These are phyloP conservation scores for Salicornia ramosissima DNA, from an alignment of 148 eudicot species.

Conservation along the genomic window DNA sequence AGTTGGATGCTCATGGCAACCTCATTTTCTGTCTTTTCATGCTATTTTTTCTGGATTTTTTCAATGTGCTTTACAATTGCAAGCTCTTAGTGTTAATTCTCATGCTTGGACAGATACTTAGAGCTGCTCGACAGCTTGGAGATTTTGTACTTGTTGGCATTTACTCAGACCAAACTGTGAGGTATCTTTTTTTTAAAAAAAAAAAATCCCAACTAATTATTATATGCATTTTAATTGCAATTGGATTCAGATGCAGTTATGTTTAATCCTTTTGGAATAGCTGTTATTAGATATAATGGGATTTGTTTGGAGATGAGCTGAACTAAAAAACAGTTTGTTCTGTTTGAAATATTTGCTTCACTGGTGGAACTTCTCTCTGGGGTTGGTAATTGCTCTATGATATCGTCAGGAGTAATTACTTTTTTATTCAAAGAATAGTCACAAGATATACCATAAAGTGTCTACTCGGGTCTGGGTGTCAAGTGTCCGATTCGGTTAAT, in stretches of 20 bases:
- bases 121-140: conserved; percentile 80
- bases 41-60: neutral
- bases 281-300: neutral
- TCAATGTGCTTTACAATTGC: conserved; percentile 2
- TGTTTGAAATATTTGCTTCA: neutral
- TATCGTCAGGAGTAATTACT: too few species aligned
- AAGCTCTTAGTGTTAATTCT: conserved; percentile 15
- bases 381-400: neutral
- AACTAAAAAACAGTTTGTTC: neutral
- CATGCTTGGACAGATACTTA: conserved; percentile 57
- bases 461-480: too few species aligned
- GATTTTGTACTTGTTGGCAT: conserved; percentile 95
- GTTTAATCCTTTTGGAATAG: neutral
- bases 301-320: neutral
- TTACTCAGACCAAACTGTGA: conserved; percentile 68
- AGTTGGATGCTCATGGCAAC: conserved; percentile 2
- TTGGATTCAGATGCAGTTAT: neutral
- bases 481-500: too few species aligned
- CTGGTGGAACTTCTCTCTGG: neutral
- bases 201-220: neutral
- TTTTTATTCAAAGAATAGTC: too few species aligned
- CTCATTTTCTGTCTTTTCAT: conserved; percentile 15
- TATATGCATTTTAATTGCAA: neutral
- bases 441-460: too few species aligned
- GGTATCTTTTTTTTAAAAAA: conserved; percentile 52